Conservation (phyloP, 352 stramenopile genomes). For the Phytophthora capsici region DNA sequence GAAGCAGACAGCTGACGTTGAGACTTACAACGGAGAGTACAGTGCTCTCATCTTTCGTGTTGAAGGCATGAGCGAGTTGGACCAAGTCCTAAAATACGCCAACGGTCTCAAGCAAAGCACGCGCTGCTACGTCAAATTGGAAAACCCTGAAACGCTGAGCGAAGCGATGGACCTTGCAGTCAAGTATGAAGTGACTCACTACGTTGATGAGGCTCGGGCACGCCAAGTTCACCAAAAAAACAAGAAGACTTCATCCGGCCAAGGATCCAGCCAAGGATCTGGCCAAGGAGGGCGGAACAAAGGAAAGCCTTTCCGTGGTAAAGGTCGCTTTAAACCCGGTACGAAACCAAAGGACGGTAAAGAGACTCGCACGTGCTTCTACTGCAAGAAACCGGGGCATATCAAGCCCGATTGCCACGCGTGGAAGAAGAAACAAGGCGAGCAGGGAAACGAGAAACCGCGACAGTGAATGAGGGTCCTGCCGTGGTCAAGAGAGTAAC, state of each 20-base stretch:
- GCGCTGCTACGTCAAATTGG: constrained; percentile 5
- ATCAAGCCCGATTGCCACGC: constrained; percentile 4
- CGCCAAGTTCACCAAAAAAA: background rate
- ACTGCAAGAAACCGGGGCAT: constrained; percentile 17
- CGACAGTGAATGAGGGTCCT: too few relatives aligned
- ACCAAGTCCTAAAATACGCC: constrained; percentile 2
- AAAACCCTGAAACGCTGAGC: constrained; percentile 1
- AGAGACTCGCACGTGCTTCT: constrained; percentile 5
- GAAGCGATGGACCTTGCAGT: constrained; percentile 10
- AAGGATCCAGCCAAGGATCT: background rate
- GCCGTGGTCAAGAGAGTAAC: too few relatives aligned
- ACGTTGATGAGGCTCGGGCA: constrained; percentile 1
- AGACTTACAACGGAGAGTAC: constrained; percentile 18
- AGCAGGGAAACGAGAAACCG: constrained; percentile 33
- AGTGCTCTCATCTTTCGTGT: too few relatives aligned
- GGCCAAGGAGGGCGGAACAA: background rate
- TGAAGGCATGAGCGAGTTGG: constrained; percentile 7
- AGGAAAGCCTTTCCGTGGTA: background rate
- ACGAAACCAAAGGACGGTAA: background rate
- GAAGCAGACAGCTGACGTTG: constrained; percentile 8
- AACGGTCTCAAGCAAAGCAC: constrained; percentile 10
- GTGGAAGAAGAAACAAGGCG: constrained; percentile 13
- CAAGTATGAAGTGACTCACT: constrained; percentile 13
- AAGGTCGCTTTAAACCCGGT: constrained; percentile 1
- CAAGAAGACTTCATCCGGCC: background rate